These are phyloP conservation scores for Sporisorium exsertum DNA, from an alignment of 1,284 basidiomycete species.

Conservation along the genomic window DNA sequence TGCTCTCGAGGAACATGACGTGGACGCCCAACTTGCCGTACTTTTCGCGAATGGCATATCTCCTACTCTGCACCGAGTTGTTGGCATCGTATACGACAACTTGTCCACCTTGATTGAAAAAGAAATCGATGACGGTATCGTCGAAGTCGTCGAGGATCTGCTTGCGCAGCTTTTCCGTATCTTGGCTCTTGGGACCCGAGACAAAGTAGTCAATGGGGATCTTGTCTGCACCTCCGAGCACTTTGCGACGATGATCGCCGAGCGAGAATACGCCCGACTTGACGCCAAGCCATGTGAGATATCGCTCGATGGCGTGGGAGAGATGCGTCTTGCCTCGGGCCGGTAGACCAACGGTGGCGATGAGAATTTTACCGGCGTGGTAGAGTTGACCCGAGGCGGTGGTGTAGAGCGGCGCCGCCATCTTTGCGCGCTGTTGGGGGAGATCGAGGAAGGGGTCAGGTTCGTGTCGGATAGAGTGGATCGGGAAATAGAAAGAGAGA, in stretches of 20 bases:
- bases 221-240: slow-evolving; percentile 86
- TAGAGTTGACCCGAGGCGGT: slow-evolving; percentile 78
- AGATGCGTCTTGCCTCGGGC: slow-evolving; percentile 92
- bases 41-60: slow-evolving; percentile 82
- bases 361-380: slow-evolving; percentile 93
- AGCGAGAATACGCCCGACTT: slow-evolving; percentile 93
- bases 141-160: slow-evolving; percentile 85
- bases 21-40: slow-evolving; percentile 83
- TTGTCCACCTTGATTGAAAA: slow-evolving; percentile 81
- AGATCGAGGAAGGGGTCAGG: not conserved
- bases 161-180: slow-evolving; percentile 81
- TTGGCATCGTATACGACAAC: slow-evolving; percentile 99
- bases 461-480: not conserved
- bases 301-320: slow-evolving; percentile 92
- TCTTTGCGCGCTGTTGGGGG: slow-evolving; percentile 58
- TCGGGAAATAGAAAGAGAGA: too few relatives aligned
- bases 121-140: slow-evolving; percentile 88
- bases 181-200: slow-evolving; percentile 71
- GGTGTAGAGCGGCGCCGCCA: slow-evolving; percentile 61
- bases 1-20: slow-evolving; percentile 82
- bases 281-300: slow-evolving; percentile 96
- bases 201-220: slow-evolving; percentile 93
- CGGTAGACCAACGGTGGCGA: slow-evolving; percentile 90
- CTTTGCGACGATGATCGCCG: slow-evolving; percentile 92
- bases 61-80: slow-evolving; percentile 80